phyloP scores from a whole-genome alignment of 805 yeast genomes.

The Metschnikowia borealis region DNA sequence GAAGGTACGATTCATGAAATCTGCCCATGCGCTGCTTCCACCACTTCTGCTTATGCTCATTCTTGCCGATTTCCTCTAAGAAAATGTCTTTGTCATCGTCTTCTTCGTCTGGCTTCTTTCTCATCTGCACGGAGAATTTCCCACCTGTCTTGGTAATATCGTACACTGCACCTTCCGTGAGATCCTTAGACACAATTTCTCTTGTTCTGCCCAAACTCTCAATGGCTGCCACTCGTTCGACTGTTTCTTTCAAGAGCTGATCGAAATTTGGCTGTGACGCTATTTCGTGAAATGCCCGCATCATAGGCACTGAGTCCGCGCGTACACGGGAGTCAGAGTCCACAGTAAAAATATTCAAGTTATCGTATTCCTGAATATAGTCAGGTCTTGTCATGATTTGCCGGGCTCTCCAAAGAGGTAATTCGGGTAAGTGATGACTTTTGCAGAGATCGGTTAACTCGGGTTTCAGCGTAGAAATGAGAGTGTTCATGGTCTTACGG shows the following conservation, averaged over 20 bases:
- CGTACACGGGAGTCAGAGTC: constrained; percentile 69
- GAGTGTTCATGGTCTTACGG: constrained; percentile 28
- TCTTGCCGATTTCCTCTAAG: constrained; percentile 20
- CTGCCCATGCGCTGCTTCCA: constrained; percentile 46
- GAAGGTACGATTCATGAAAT: constrained; percentile 24
- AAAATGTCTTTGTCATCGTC: constrained; percentile 23
- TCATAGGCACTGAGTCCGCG: constrained; percentile 85
- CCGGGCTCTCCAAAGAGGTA: constrained; percentile 80
- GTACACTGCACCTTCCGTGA: constrained; percentile 50
- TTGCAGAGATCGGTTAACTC: constrained; percentile 13
- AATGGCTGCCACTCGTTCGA: constrained; percentile 66
- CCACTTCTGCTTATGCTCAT: constrained; percentile 30
- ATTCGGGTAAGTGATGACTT: constrained; percentile 60
- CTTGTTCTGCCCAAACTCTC: constrained; percentile 77
- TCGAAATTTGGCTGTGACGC: constrained; percentile 69
- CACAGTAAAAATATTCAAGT: constrained; percentile 72
- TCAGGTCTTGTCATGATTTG: constrained; percentile 85
- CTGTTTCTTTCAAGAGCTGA: constrained; percentile 58
- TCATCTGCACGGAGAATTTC: constrained; percentile 10
- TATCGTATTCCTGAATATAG: constrained; percentile 70
- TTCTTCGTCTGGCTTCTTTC: constrained; percentile 18
- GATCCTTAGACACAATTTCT: constrained; percentile 69
- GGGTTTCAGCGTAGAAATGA: constrained; percentile 16
- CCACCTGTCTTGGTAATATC: constrained; percentile 20
- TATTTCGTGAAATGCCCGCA: constrained; percentile 83